Base-by-base conservation (phyloP, 2,329 filamentous ascomycete species). In the Aphanocladium album region DNA sequence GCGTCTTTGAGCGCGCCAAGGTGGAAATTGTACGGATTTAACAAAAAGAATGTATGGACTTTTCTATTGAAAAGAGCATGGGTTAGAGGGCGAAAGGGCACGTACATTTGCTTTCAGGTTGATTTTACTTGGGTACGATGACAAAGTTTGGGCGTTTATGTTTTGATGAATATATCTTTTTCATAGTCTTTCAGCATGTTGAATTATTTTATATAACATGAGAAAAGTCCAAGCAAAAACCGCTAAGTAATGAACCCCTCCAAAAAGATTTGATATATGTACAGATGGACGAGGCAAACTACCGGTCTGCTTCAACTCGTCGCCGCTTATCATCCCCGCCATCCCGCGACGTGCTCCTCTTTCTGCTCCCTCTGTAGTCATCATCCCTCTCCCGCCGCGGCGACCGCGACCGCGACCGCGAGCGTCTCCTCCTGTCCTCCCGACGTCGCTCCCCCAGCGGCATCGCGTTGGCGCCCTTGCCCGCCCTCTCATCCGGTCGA, bases 21-120 rank as follows among this genome's bases (percentile, higher is more conserved):
- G 91, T 96, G 23, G 93, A 99, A 74, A 89, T 99, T 70, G 83
- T 89, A 41, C 88, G 84, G 77, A 95, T 97, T 73, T 85, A 74
- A 68, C 14, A 16, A 21, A 9, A n/a, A 7, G 39, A 30, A 27
- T 27, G 21, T 16, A 27, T 17, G n/a, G n/a, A n/a, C n/a, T n/a
- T n/a, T n/a, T n/a, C n/a, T n/a, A n/a, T n/a, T n/a, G n/a, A n/a
- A n/a, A n/a, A n/a, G n/a, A n/a, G n/a, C n/a, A n/a, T n/a, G n/a
- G n/a, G n/a, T n/a, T n/a, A n/a, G n/a, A n/a, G n/a, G n/a, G n/a
- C n/a, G n/a, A n/a, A n/a, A n/a, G n/a, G n/a, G n/a, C n/a, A n/a
- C n/a, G n/a, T n/a, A n/a, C n/a, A n/a, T n/a, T n/a, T n/a, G n/a
- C n/a, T n/a, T n/a, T n/a, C n/a, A n/a, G n/a, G n/a, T n/a, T n/a